These are phyloP conservation scores for Chenopodium suecicum DNA, from an alignment of 148 eudicot genomes.

Conservation along the genomic window DNA sequence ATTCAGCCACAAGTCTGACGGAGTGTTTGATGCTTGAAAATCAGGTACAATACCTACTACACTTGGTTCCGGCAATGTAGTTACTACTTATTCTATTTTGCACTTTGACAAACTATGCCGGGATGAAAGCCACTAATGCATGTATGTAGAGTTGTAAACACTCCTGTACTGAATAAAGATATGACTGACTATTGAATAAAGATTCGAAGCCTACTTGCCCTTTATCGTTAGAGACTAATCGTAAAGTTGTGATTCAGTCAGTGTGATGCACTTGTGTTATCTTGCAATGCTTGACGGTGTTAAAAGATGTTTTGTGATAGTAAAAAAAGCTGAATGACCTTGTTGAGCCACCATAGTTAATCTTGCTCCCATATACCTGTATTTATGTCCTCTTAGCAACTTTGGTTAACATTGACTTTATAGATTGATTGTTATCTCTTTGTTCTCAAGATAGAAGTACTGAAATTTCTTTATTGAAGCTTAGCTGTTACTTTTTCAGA, in stretches of 20 bases:
- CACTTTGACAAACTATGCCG: background rate
- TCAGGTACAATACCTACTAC: background rate
- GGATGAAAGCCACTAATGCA: background rate
- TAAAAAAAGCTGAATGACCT: background rate
- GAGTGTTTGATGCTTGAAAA: slow-evolving; percentile 40
- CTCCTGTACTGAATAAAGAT: background rate
- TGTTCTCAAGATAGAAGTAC: too few relatives aligned
- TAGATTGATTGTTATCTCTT: background rate
- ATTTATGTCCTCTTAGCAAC: background rate
- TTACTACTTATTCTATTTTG: background rate
- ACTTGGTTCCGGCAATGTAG: background rate
- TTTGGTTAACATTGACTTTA: background rate
- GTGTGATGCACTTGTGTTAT: background rate
- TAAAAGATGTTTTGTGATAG: too few relatives aligned
- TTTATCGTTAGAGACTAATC: background rate
- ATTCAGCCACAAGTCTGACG: slow-evolving; percentile 32
- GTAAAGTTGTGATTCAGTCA: background rate
- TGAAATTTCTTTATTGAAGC: too few relatives aligned
- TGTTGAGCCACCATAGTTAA: background rate
- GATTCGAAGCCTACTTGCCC: background rate
- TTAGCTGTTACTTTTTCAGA: too few relatives aligned
- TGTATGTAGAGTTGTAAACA: background rate
- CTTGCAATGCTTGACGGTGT: background rate
- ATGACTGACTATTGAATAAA: background rate
- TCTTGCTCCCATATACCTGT: background rate